Base-by-base conservation (phyloP, 768 basidiomycete species). In the Basidioascus undulatus region DNA sequence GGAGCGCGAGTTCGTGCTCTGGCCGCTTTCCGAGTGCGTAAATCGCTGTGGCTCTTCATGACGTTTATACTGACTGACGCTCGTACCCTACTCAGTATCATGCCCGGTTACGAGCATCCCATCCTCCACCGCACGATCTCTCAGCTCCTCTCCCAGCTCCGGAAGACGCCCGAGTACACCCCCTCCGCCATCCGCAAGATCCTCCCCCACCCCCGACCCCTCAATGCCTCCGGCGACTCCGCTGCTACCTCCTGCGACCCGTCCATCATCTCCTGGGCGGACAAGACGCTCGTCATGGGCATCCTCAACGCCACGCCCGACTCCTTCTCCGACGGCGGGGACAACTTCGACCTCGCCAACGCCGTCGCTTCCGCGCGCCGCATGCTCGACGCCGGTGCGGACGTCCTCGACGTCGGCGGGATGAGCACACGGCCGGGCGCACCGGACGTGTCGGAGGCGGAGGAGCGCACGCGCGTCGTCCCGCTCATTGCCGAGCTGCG, bases 221-320 rank as follows among this genome's bases (percentile, higher is more conserved):
- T n/a, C n/a, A n/a, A n/a, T n/a, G n/a, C n/a, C n/a, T n/a, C n/a
- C 18, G 9, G 18, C 20, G 12, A 11, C 24, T 33, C 31, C 20
- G 37, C 32, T 10, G 28, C 35, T 12, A 33, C 41, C 18, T 32
- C 20, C 38, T 34, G 37, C 20, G 12, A 48, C 34, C 53, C 51
- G 13, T 46, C 52, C 46, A 49, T 56, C 45, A 3, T 35, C 18
- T 11, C 51, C 51, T 9, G 43, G 46, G 11, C 36, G 7, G 42
- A 47, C 4, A 8, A 44, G 9, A 55, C 80, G 1, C 66, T 69
- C 42, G 54, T 94, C 43, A 94, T 96, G 89, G 76, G 76, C 0
- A 92, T 81, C 1, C 67, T 98, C 42, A 94, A 96, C 54, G 68
- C 68, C 6, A 94, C 89, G 0, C 87, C 89, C 3, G 89, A 98